Evolutionary conservation across 768 basidiomycete genomes (phyloP).

Genomic region (Rickenella mellea): DNA sequence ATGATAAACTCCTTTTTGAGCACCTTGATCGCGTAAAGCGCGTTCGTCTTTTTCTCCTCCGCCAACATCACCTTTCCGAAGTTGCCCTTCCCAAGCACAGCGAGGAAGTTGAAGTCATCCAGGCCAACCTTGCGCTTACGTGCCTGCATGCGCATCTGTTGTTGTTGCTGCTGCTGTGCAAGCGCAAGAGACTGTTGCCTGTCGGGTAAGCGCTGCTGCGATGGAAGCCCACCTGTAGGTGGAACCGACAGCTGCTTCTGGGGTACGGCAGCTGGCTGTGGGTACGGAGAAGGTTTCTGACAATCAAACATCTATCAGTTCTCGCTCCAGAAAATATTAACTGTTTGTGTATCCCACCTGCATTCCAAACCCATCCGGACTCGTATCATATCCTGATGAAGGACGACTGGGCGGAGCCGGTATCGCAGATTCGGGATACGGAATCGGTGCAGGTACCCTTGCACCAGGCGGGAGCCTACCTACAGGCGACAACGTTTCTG

Average conservation of each 20-base stretch:
- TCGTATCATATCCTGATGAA: background rate
- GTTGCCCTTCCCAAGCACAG: slow-evolving; percentile 97
- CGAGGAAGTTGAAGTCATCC: slow-evolving; percentile 98
- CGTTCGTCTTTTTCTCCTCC: slow-evolving; percentile 89
- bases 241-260: slow-evolving; percentile 16
- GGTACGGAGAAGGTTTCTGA: slow-evolving; percentile 16
- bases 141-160: slow-evolving; percentile 23
- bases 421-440: slow-evolving; percentile 11
- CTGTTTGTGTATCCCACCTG: too few relatives aligned
- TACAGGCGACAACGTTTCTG: slow-evolving; percentile 16
- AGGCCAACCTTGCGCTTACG: slow-evolving; percentile 84
- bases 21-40: slow-evolving; percentile 98
- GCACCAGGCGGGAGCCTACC: slow-evolving; percentile 33
- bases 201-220: slow-evolving; percentile 3
- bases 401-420: background rate
- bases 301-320: slow-evolving; percentile 2
- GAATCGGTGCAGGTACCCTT: slow-evolving; percentile 33
- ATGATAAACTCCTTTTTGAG: slow-evolving; percentile 99
- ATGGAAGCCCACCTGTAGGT: slow-evolving; percentile 1
- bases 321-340: too few relatives aligned
- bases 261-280: slow-evolving; percentile 15
- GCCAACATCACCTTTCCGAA: slow-evolving; percentile 99
- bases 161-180: slow-evolving; percentile 25
- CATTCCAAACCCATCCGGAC: too few relatives aligned
- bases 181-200: background rate